A percentile compares a stretch with the other conserved stretches of the same genome.
Evolutionary conservation across 495 filamentous ascomycete genomes (phyloP).

Genomic region (Aspergillus saccharolyticus): DNA sequence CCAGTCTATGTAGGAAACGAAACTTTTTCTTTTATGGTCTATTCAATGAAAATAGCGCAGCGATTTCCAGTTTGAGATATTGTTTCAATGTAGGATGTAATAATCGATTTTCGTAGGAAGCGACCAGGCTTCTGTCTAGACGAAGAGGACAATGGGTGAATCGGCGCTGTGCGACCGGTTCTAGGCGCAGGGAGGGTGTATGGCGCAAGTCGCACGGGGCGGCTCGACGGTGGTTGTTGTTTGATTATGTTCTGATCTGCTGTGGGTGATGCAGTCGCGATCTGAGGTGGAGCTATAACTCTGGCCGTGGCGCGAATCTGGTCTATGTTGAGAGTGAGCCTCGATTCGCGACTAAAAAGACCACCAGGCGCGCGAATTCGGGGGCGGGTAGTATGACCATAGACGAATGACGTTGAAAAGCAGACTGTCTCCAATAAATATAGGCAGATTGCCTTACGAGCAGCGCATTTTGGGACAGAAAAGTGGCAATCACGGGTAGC

Average conservation of each 20-base stretch:
- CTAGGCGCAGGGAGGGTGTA: constrained; percentile 8
- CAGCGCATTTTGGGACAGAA: constrained; percentile 32
- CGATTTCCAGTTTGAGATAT: constrained; percentile 19
- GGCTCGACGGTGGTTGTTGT: neutral
- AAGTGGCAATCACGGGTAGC: constrained; percentile 7
- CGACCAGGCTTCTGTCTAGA: constrained; percentile 33
- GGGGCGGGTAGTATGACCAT: constrained; percentile 35
- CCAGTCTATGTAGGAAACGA: constrained; percentile 25
- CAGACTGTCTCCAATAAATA: constrained; percentile 25
- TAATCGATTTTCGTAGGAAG: constrained; percentile 21
- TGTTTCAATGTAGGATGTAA: constrained; percentile 8
- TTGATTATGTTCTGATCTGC: neutral
- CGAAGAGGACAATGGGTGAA: constrained; percentile 6
- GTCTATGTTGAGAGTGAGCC: constrained; percentile 13
- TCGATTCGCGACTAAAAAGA: constrained; percentile 14
- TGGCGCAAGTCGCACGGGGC: constrained; percentile 9
- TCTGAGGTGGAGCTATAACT: neutral
- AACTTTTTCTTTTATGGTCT: constrained; percentile 24
- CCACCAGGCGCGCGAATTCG: constrained; percentile 23
- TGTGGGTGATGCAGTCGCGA: neutral
- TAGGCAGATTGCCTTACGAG: constrained; percentile 30
- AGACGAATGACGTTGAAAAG: constrained; percentile 34
- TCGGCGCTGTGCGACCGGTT: constrained; percentile 17
- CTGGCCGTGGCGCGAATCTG: constrained; percentile 4
- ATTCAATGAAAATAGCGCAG: constrained; percentile 20